Base-by-base conservation (phyloP, 768 basidiomycete species). In the Tylopilus subfusipes region DNA sequence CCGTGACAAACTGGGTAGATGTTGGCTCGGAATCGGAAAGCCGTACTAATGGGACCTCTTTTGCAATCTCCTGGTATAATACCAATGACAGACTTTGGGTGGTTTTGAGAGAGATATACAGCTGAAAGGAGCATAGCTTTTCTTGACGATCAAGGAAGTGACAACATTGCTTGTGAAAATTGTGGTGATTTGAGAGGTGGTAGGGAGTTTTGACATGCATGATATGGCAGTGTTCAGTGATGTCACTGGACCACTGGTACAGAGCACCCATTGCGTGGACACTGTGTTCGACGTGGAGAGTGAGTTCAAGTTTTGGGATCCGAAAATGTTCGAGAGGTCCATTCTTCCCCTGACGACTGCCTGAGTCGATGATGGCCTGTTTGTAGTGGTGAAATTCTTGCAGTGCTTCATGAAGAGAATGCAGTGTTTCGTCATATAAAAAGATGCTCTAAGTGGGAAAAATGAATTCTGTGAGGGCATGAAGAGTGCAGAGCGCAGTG, bases 401-500 rank as follows among this genome's bases (percentile, higher is more conserved):
- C 1, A 59, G 29, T 2, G 57, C 57, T 29, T 60, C 46, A 1
- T 10, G 0, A 5, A 60, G 42, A 4, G 19, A 2, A 21, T 40
- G 19, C 2, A 50, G 7, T 0, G 13, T 40, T 12, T 60, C 36
- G 1, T 54, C 42, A 18, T 46, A 44, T 5, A 22, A 19, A 9
- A 27, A 19, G 1, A 48, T 57, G 0, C 64, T 45, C 54, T 78
- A 76, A 0, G 68, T 68, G 2, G 69, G 59, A 48, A 72, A 77
- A 10, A 66, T 65, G 43, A 78, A 77, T 47, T 78, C 72, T 2
- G 72, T 61, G 5, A 77, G 65, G 2, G 73, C 58, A 1, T 66
- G 61, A 24, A 78, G 42, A 3, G 73, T 68, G 27, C 55, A 51
- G 9, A 78, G 60, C 43, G 76, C 71, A 0, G 54, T 10, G 3